Evolutionary conservation across 176 grass and related monocot species (phyloP).

Genomic region (Pontederia crassipes): DNA sequence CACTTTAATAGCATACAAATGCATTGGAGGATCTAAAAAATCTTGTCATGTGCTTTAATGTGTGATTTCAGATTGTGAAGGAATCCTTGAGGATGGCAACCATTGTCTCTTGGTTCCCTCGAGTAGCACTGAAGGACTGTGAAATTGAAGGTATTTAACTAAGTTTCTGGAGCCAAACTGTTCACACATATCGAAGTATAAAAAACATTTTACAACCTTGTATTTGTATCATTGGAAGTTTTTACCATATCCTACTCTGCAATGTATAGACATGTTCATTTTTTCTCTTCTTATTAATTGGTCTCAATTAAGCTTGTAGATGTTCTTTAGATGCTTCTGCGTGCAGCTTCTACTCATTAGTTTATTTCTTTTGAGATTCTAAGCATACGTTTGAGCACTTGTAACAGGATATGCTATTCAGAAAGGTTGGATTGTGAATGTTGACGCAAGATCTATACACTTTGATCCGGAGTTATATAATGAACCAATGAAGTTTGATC

Average conservation of each 20-base stretch:
- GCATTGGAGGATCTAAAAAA: not conserved
- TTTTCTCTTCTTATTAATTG: too few relatives aligned
- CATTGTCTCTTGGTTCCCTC: conserved; percentile 94
- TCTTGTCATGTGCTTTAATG: not conserved
- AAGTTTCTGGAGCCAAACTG: too few relatives aligned
- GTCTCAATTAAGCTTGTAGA: too few relatives aligned
- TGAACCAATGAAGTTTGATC: conserved; percentile 53
- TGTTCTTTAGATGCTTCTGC: not conserved
- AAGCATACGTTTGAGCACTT: not conserved
- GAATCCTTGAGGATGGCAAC: conserved; percentile 80
- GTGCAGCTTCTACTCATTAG: not conserved
- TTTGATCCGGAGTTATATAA: conserved; percentile 50
- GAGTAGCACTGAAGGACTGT: conserved; percentile 78
- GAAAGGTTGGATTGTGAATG: conserved; percentile 79
- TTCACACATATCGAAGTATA: too few relatives aligned
- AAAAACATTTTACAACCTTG: too few relatives aligned
- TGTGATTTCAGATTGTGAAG: conserved; percentile 45
- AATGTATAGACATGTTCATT: too few relatives aligned
- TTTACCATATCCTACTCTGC: too few relatives aligned
- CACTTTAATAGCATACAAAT: not conserved
- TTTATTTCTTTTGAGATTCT: not conserved
- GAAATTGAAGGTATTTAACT: conserved; percentile 48
- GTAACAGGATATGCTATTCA: conserved; percentile 50
- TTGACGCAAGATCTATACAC: conserved; percentile 71
- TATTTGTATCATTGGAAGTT: too few relatives aligned